Percentiles rank a stretch among this genome's conserved stretches.
phyloP scores from a whole-genome alignment of 2,329 filamentous ascomycete species.

The Chaetomiaceae sp. region DNA sequence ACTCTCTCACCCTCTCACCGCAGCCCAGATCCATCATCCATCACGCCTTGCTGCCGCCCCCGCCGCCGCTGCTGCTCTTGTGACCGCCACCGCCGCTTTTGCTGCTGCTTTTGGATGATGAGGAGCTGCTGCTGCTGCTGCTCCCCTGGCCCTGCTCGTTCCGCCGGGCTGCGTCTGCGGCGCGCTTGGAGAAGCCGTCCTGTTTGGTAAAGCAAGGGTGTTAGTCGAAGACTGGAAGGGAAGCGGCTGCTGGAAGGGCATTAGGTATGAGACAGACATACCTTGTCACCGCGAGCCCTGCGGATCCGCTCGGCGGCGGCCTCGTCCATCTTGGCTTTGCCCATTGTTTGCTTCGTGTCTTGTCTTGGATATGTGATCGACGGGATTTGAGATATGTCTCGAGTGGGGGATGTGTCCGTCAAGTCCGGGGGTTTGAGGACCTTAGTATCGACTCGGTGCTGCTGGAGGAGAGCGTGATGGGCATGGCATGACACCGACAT shows the following conservation, averaged over 20 bases:
- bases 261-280: slow-evolving; percentile 18
- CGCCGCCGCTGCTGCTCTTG: not conserved
- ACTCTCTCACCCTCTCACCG: not conserved
- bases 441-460: too few species aligned
- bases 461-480: too few species aligned
- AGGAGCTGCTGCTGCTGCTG: not conserved
- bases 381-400: not conserved
- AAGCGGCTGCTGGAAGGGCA: not conserved
- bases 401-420: too few species aligned
- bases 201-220: slow-evolving; percentile 12
- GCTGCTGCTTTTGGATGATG: slow-evolving; percentile 15
- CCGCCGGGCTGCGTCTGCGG: slow-evolving; percentile 33
- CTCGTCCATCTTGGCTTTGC: slow-evolving; percentile 40
- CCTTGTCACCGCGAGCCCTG: slow-evolving; percentile 39
- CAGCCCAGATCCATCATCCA: not conserved
- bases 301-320: slow-evolving; percentile 39
- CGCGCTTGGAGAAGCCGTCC: slow-evolving; percentile 36
- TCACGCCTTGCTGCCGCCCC: slow-evolving; percentile 2
- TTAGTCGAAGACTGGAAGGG: not conserved
- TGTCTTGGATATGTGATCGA: not conserved
- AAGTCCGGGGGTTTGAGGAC: not conserved
- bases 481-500: not conserved
- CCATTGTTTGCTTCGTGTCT: slow-evolving; percentile 29
- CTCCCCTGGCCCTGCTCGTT: slow-evolving; percentile 22
- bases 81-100: slow-evolving; percentile 6